These are phyloP conservation scores for Hypoxylon sp. DNA, from an alignment of 2,329 filamentous ascomycete species.

Conservation along the genomic window DNA sequence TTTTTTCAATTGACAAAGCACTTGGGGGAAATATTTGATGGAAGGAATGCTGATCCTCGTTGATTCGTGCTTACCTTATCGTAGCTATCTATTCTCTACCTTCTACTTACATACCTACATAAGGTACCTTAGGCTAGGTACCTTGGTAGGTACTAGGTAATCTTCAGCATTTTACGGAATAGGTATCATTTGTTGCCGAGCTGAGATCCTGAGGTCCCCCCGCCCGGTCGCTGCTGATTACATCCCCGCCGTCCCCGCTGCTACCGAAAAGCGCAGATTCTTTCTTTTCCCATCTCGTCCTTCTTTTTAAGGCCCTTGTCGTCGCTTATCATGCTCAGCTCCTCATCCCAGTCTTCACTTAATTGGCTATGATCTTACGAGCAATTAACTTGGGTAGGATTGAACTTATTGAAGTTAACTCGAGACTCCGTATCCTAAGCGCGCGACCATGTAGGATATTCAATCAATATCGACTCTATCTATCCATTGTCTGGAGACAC, in stretches of 20 bases:
- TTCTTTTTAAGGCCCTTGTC: constrained; percentile 1
- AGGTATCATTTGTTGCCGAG: no score
- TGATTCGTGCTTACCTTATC: constrained; percentile 4
- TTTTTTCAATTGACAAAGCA: not conserved
- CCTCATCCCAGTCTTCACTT: not conserved
- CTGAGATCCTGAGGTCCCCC: constrained; percentile 15
- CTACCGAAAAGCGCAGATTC: not conserved
- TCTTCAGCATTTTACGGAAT: no score
- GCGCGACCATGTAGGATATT: not conserved
- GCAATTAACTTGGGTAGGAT: not conserved
- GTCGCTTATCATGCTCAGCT: not conserved
- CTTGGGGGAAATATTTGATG: not conserved
- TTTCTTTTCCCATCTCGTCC: not conserved
- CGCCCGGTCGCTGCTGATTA: constrained; percentile 1
- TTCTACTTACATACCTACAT: constrained; percentile 7
- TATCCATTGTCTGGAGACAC: not conserved
- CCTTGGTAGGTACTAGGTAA: no score
- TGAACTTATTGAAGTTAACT: not conserved
- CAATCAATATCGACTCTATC: constrained; percentile 5
- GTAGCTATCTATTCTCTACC: constrained; percentile 19
- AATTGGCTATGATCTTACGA: not conserved
- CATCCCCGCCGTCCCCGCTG: constrained; percentile 3
- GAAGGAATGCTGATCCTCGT: constrained; percentile 16
- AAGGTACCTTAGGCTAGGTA: no score
- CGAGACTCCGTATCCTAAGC: not conserved